Evolutionary conservation across 2,329 filamentous ascomycete species (phyloP).

Genomic region (Lasiodiplodia theobromae): DNA sequence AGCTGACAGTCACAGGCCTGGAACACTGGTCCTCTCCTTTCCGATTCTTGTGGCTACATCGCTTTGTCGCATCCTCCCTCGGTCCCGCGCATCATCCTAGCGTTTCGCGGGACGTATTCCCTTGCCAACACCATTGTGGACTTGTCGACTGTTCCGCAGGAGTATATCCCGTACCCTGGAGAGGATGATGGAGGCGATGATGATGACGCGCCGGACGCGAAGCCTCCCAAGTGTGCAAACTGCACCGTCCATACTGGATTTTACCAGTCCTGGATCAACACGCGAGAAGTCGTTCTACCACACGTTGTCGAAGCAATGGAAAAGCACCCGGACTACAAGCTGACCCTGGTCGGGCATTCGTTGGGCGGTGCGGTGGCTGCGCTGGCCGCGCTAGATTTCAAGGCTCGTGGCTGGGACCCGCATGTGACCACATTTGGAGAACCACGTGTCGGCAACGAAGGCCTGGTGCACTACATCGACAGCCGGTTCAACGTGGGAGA

Average conservation of each 20-base stretch:
- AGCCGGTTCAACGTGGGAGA: constrained; percentile 51
- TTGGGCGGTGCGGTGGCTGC: constrained; percentile 91
- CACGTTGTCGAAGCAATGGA: constrained; percentile 66
- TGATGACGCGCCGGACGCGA: constrained; percentile 37
- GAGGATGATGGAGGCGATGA: constrained; percentile 49
- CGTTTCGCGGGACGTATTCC: constrained; percentile 94
- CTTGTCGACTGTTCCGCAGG: constrained; percentile 85
- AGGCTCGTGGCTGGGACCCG: constrained; percentile 76
- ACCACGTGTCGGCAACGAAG: constrained; percentile 68
- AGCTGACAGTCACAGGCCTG: constrained; percentile 65
- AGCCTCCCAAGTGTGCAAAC: constrained; percentile 71
- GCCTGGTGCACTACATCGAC: constrained; percentile 62
- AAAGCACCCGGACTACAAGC: constrained; percentile 72
- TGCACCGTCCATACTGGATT: constrained; percentile 96
- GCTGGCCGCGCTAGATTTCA: constrained; percentile 83
- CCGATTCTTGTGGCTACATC: constrained; percentile 93
- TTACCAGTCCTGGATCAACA: constrained; percentile 80
- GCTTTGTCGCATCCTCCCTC: constrained; percentile 77
- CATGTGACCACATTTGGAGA: constrained; percentile 92
- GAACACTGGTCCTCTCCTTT: constrained; percentile 86
- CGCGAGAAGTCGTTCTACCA: constrained; percentile 72
- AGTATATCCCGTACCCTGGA: constrained; percentile 86
- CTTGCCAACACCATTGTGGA: constrained; percentile 91
- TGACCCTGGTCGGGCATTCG: constrained; percentile 87
- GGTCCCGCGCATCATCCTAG: constrained; percentile 74